A percentile compares a stretch with the other conserved stretches of the same genome.
Conservation (phyloP, 1,284 basidiomycete species). For the Coniferiporia weirii region DNA sequence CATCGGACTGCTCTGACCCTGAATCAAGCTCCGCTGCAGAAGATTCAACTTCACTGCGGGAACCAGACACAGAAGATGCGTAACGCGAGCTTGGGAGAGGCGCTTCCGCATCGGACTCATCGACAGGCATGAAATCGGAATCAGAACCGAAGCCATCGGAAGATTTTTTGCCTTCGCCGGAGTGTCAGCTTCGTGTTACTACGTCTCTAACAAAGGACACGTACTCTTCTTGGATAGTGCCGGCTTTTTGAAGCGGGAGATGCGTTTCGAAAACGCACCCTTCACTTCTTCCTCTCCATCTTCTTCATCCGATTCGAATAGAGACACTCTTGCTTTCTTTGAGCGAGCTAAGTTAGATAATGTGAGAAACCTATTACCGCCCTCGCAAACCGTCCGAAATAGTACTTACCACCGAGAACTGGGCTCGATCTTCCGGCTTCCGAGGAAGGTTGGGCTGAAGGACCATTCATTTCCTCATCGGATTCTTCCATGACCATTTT, state of each 20-base stretch:
- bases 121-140: constrained; percentile 21
- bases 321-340: constrained; percentile 52
- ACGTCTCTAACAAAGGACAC: neutral
- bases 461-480: constrained; percentile 30
- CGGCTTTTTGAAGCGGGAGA: constrained; percentile 59
- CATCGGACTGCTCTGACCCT: constrained; percentile 9
- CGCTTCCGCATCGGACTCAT: constrained; percentile 29
- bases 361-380: constrained; percentile 2
- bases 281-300: constrained; percentile 27
- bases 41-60: constrained; percentile 15
- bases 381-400: neutral
- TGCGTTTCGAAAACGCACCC: constrained; percentile 48
- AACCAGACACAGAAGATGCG: constrained; percentile 11
- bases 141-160: constrained; percentile 11
- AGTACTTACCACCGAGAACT: constrained; percentile 23
- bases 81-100: constrained; percentile 17
- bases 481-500: constrained; percentile 66
- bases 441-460: constrained; percentile 25
- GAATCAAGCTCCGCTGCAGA: constrained; percentile 8
- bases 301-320: constrained; percentile 37
- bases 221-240: constrained; percentile 42
- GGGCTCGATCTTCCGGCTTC: constrained; percentile 24
- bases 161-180: neutral
- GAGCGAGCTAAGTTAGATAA: constrained; percentile 26
- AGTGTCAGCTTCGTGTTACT: neutral